Evolutionary conservation across 345 rosid species (phyloP).

Genomic region (Citrus inodora): DNA sequence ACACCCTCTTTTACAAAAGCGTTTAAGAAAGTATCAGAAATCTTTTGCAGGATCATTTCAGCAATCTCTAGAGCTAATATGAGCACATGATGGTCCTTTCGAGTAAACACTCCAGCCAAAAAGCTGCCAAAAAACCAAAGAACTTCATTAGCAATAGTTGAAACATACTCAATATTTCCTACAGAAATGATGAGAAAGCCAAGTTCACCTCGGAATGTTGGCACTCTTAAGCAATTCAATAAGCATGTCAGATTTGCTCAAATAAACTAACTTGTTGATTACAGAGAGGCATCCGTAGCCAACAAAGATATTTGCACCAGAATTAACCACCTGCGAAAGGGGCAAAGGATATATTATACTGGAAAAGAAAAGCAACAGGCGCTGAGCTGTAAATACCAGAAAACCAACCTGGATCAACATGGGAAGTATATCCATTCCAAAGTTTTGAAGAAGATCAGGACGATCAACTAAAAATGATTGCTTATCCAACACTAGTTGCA

Average conservation of each 20-base stretch:
- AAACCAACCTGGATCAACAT: conserved; percentile 68
- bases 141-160: conserved; percentile 13
- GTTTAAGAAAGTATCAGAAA: conserved; percentile 50
- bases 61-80: conserved; percentile 66
- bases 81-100: conserved; percentile 80
- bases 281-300: conserved; percentile 81
- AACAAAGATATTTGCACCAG: conserved; percentile 75
- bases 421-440: conserved; percentile 69
- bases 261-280: conserved; percentile 58
- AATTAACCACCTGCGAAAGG: conserved; percentile 65
- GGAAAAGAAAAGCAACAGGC: conserved; percentile 12
- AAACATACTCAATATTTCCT: not conserved
- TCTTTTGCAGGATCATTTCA: conserved; percentile 69
- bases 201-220: conserved; percentile 74
- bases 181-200: conserved; percentile 4
- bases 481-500: conserved; percentile 53
- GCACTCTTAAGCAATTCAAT: conserved; percentile 54
- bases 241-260: conserved; percentile 67
- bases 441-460: conserved; percentile 54
- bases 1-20: conserved; percentile 89
- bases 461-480: conserved; percentile 55
- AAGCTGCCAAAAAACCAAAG: conserved; percentile 52
- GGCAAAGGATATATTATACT: conserved; percentile 13
- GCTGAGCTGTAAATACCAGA: conserved; percentile 9
- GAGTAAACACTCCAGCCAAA: conserved; percentile 78